Conservation (phyloP, 306 rosid species). For the Inga oerstediana region DNA sequence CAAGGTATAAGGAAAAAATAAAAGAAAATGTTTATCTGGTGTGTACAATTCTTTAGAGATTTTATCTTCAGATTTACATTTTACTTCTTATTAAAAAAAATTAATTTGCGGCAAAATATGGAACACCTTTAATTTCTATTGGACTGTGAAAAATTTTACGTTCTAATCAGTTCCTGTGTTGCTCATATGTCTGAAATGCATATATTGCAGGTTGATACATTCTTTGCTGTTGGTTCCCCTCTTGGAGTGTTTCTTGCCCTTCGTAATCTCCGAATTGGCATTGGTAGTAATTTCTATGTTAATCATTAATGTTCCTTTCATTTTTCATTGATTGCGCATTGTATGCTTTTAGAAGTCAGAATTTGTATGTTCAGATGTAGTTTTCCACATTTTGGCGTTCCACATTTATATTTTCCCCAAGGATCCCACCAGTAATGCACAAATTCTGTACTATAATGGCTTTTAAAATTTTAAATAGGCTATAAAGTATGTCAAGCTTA, state of each 20-base stretch:
- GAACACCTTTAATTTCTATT: constrained; percentile 16
- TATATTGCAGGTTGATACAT: constrained; percentile 84
- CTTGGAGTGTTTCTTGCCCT: constrained; percentile 98
- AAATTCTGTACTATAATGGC: neutral
- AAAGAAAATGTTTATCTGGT: constrained; percentile 22
- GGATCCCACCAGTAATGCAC: neutral
- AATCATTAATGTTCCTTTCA: neutral
- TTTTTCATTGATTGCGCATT: constrained; percentile 4
- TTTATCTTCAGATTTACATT: constrained; percentile 22
- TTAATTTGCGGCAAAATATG: constrained; percentile 17
- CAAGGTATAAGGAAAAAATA: constrained; percentile 50
- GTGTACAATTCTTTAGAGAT: constrained; percentile 17
- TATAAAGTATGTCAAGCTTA: neutral
- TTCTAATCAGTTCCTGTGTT: neutral
- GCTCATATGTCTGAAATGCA: constrained; percentile 32
- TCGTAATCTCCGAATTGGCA: constrained; percentile 87
- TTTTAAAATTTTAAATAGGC: neutral
- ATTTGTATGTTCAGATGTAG: neutral
- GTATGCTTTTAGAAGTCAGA: neutral
- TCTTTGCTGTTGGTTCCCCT: constrained; percentile 99
- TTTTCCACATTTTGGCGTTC: constrained; percentile 5
- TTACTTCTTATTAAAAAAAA: neutral
- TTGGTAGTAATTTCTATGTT: constrained; percentile 54
- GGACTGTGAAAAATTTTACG: neutral
- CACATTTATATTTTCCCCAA: neutral